Evolutionary conservation across 345 rosid species (phyloP).

Genomic region (Durio zibethinus): DNA sequence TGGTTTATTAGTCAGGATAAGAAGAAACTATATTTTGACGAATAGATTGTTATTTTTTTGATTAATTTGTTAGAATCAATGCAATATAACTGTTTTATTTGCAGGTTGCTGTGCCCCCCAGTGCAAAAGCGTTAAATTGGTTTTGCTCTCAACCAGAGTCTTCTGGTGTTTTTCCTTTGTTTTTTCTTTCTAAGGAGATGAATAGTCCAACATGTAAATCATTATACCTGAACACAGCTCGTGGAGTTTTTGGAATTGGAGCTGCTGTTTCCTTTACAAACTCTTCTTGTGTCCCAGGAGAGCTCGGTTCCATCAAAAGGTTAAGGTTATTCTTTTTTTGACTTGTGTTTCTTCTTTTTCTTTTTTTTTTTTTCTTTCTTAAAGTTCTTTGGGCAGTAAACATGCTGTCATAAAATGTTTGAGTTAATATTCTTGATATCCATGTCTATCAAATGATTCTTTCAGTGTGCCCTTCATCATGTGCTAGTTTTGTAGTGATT

Average conservation of each 20-base stretch:
- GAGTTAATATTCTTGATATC: neutral
- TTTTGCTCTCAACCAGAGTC: conserved; percentile 67
- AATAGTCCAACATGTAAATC: conserved; percentile 45
- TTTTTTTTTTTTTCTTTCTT: neutral
- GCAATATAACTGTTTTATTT: conserved; percentile 13
- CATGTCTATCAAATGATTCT: neutral
- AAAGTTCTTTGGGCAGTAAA: neutral
- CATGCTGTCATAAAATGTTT: neutral
- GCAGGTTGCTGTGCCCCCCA: conserved; percentile 85
- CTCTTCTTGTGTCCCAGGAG: conserved; percentile 30
- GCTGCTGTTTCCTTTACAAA: conserved; percentile 59
- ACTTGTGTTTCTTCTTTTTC: neutral
- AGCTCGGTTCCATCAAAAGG: conserved; percentile 44
- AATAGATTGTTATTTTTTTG: neutral
- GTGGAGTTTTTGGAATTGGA: conserved; percentile 81
- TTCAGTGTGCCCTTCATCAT: neutral
- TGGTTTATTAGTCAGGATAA: neutral
- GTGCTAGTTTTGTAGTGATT: conserved; percentile 1
- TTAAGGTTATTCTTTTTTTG: conserved; percentile 19
- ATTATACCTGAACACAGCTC: conserved; percentile 47
- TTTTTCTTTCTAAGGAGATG: conserved; percentile 70
- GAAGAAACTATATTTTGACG: neutral
- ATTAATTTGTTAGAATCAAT: neutral
- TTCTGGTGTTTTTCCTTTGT: conserved; percentile 57
- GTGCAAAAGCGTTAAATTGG: conserved; percentile 83